These are phyloP conservation scores for Solanum chiquidenum DNA, from an alignment of 257 asterid genomes.

Conservation along the genomic window DNA sequence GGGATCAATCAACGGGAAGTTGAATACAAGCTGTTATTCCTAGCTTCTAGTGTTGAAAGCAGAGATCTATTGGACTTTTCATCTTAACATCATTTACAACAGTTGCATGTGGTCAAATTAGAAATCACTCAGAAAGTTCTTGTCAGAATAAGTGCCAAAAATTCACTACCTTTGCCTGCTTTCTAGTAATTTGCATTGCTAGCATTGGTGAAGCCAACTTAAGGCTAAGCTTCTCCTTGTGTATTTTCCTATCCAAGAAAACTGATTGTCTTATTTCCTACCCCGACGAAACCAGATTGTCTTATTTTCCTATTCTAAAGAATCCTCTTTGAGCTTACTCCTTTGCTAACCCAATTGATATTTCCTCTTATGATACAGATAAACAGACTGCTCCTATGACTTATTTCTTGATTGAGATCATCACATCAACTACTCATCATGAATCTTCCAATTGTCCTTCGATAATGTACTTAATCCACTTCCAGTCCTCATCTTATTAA, in stretches of 20 bases:
- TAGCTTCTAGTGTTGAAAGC: neutral
- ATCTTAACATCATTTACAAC: too few relatives aligned
- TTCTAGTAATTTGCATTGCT: neutral
- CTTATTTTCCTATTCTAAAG: neutral
- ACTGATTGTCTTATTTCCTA: neutral
- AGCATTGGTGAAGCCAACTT: neutral
- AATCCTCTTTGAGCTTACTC: neutral
- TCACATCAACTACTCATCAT: neutral
- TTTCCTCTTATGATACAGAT: neutral
- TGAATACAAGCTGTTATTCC: neutral
- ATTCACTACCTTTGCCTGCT: neutral
- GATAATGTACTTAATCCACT: neutral
- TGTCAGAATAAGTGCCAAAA: neutral
- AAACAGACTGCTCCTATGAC: neutral
- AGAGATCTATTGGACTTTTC: neutral
- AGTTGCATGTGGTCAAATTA: neutral
- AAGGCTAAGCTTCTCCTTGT: neutral
- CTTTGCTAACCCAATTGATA: neutral
- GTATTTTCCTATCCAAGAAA: neutral
- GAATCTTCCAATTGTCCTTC: neutral
- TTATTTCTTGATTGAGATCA: neutral
- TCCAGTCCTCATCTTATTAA: neutral
- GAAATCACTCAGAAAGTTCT: neutral
- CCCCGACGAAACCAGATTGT: too few relatives aligned
- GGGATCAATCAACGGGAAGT: neutral